These are phyloP conservation scores for Raphanus hybrid DNA, from an alignment of 441 rosid species.

Conservation along the genomic window DNA sequence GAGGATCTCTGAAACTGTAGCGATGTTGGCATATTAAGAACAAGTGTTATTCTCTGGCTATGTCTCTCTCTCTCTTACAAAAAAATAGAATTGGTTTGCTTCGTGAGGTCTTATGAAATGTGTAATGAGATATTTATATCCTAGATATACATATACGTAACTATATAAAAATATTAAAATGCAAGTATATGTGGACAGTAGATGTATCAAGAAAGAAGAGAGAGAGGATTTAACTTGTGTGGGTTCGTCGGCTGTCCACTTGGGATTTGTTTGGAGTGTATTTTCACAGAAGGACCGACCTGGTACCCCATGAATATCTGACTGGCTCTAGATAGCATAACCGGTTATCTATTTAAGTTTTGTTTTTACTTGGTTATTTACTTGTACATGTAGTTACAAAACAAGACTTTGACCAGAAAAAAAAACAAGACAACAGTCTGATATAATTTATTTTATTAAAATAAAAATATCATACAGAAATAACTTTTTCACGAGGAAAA, in stretches of 20 bases:
- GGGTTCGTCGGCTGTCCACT: constrained; percentile 42
- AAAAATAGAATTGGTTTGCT: constrained; percentile 14
- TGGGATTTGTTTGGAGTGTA: constrained; percentile 39
- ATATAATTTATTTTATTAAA: no score
- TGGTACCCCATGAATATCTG: constrained; percentile 19
- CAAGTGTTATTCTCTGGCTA: not conserved
- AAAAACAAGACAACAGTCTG: no score
- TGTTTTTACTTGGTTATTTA: not conserved
- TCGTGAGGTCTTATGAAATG: constrained; percentile 24
- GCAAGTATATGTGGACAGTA: constrained; percentile 38
- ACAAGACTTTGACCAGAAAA: no score
- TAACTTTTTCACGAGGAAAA: no score
- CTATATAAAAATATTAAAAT: constrained; percentile 19
- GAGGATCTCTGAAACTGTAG: constrained; percentile 51
- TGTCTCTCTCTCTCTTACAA: constrained; percentile 3
- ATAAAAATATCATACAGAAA: no score
- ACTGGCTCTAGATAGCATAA: constrained; percentile 12
- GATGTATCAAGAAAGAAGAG: not conserved
- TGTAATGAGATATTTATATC: constrained; percentile 19
- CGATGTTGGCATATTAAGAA: constrained; percentile 62
- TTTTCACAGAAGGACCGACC: constrained; percentile 27
- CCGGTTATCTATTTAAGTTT: constrained; percentile 5
- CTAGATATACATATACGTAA: not conserved
- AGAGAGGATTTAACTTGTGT: constrained; percentile 28
- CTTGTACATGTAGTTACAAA: no score